A percentile compares a stretch with the other conserved stretches of the same genome.
Evolutionary conservation across 2,329 filamentous ascomycete genomes (phyloP).

Genomic region (Escovopsis sp.): DNA sequence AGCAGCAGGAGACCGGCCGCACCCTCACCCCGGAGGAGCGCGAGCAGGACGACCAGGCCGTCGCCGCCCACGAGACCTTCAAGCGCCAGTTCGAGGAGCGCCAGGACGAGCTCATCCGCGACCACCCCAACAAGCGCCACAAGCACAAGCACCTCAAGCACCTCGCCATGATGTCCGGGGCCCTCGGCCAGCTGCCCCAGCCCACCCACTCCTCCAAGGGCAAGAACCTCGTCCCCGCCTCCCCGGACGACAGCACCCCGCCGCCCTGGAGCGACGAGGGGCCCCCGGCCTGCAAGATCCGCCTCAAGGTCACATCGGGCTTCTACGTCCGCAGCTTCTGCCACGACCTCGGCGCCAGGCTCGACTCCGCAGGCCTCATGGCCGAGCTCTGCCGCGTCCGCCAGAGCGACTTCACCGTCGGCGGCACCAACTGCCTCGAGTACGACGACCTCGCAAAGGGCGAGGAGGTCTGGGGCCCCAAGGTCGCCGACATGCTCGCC

Average conservation of each 20-base stretch:
- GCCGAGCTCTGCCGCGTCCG: conserved; percentile 64
- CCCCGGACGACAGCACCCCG: conserved; percentile 31
- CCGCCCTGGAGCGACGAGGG: conserved; percentile 45
- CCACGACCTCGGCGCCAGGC: conserved; percentile 74
- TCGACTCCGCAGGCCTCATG: conserved; percentile 77
- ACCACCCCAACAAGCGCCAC: conserved; percentile 26
- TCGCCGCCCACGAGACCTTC: conserved; percentile 40
- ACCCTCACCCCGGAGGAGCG: conserved; percentile 40
- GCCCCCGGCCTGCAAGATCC: conserved; percentile 65
- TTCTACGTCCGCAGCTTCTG: conserved; percentile 94
- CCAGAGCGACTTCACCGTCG: conserved; percentile 68
- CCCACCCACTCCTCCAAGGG: conserved; percentile 26
- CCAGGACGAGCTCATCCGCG: conserved; percentile 41
- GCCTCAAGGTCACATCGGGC: conserved; percentile 85
- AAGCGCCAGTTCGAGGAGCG: conserved; percentile 44
- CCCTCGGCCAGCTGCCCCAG: conserved; percentile 36
- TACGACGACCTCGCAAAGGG: conserved; percentile 63
- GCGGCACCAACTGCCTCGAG: conserved; percentile 57
- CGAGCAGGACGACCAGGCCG: conserved; percentile 38
- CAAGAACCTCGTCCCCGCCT: conserved; percentile 37
- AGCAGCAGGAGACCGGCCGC: conserved; percentile 34
- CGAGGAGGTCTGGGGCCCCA: conserved; percentile 64
- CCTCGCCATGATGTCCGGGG: conserved; percentile 42
- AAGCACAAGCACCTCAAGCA: conserved; percentile 12
- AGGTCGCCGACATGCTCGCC: conserved; percentile 39